phyloP scores from a whole-genome alignment of 306 rosid species.

The Begonia fuchsioides region DNA sequence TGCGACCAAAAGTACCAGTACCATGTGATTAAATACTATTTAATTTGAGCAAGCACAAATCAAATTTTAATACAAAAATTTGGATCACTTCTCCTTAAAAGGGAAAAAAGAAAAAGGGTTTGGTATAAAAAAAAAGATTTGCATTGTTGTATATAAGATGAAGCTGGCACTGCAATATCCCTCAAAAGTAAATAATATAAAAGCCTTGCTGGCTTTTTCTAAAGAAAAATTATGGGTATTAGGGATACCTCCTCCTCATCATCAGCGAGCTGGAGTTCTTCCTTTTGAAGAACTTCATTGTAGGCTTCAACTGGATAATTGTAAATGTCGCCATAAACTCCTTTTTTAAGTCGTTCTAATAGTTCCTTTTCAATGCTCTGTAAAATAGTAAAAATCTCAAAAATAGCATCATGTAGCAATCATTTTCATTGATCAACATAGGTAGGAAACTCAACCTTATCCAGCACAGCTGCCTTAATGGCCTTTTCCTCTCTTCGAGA shows the following conservation, averaged over 20 bases:
- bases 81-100: too few relatives aligned
- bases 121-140: too few relatives aligned
- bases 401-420: background rate
- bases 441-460: conserved; percentile 34
- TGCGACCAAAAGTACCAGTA: conserved; percentile 6
- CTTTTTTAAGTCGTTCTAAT: conserved; percentile 52
- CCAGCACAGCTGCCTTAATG: conserved; percentile 52
- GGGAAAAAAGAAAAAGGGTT: too few relatives aligned
- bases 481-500: conserved; percentile 85
- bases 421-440: too few relatives aligned
- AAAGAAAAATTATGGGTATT: too few relatives aligned
- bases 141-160: too few relatives aligned
- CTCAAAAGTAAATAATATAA: too few relatives aligned
- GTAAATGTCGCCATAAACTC: conserved; percentile 46
- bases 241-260: conserved; percentile 42
- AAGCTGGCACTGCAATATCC: too few relatives aligned
- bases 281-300: conserved; percentile 33
- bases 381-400: conserved; percentile 13
- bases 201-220: too few relatives aligned
- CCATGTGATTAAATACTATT: too few relatives aligned
- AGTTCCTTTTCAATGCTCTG: conserved; percentile 71
- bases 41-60: too few relatives aligned
- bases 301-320: conserved; percentile 42
- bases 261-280: conserved; percentile 18
- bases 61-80: too few relatives aligned